Percentiles rank a stretch among this genome's conserved stretches.
These are phyloP conservation scores for Trichosporon coremiiforme DNA, from an alignment of 1,284 basidiomycete species.

Conservation along the genomic window DNA sequence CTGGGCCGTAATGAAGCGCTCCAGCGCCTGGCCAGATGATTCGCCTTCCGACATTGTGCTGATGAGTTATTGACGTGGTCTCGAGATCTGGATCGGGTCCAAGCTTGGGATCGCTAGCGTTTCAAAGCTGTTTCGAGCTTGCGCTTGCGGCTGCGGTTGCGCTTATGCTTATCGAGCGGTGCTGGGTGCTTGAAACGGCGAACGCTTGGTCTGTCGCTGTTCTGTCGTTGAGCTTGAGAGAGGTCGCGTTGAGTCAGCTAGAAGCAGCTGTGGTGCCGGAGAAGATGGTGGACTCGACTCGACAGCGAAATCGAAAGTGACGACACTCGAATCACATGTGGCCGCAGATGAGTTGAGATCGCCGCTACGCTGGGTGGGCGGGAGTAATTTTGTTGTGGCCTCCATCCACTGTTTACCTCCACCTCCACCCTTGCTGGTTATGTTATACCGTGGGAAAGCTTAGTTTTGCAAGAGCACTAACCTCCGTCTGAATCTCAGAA, in stretches of 20 bases:
- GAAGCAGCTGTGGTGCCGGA: too few species aligned
- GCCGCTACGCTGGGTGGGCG: not conserved
- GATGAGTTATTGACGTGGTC: not conserved
- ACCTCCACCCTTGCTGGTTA: not conserved
- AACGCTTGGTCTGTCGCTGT: not conserved
- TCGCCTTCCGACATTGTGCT: conserved; percentile 16
- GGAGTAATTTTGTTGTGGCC: conserved; percentile 10
- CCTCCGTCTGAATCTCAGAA: too few species aligned
- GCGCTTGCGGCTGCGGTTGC: not conserved
- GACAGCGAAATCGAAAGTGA: conserved; percentile 6
- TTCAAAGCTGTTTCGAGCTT: not conserved
- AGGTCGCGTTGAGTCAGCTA: too few species aligned
- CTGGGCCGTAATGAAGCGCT: conserved; percentile 45
- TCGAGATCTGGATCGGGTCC: not conserved
- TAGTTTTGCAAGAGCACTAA: too few species aligned
- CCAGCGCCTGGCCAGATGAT: conserved; percentile 42
- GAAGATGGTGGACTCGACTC: not conserved
- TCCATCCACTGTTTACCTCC: not conserved
- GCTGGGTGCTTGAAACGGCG: not conserved
- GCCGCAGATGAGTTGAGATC: conserved; percentile 4
- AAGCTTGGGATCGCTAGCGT: not conserved
- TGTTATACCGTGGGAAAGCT: too few species aligned
- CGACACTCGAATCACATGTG: not conserved
- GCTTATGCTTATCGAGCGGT: not conserved
- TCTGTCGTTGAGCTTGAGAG: not conserved